A percentile compares a stretch with the other conserved stretches of the same genome.
phyloP scores from a whole-genome alignment of 2,329 filamentous ascomycete genomes.

The Diaporthe eres region DNA sequence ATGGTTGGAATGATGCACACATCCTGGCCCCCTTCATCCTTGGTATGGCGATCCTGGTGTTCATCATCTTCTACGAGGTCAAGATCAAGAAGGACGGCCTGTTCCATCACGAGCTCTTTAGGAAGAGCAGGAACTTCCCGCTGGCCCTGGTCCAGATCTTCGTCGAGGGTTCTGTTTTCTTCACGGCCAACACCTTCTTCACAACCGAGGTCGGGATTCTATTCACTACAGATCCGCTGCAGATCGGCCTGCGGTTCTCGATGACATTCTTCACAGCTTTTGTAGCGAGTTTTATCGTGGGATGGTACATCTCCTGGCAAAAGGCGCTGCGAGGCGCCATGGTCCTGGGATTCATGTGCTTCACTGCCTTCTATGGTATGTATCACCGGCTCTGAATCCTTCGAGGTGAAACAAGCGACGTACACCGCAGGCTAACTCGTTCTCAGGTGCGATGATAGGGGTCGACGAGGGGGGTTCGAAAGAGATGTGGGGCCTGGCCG shows the following conservation, averaged over 20 bases:
- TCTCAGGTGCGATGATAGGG: slow-evolving; percentile 7
- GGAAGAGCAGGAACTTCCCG: not conserved
- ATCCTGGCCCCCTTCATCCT: slow-evolving; percentile 1
- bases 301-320: not conserved
- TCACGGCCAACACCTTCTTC: slow-evolving; percentile 12
- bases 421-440: not conserved
- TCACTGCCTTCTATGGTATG: not conserved
- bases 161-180: slow-evolving; percentile 9
- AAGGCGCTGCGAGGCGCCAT: not conserved
- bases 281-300: not conserved
- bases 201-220: not conserved
- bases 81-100: slow-evolving; percentile 9
- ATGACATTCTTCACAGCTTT: not conserved
- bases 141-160: not conserved
- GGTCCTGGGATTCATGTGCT: not conserved
- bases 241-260: not conserved
- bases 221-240: not conserved
- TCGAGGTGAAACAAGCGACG: not conserved
- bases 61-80: not conserved
- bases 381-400: not conserved
- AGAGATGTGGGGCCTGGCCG: not conserved
- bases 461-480: not conserved
- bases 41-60: not conserved
- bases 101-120: not conserved
- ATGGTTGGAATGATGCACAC: not conserved